Evolutionary conservation across 1,139 yeast genomes (phyloP), one percentile per base, ranked within the genome.

Genomic region (Meyerozyma sp.): DNA sequence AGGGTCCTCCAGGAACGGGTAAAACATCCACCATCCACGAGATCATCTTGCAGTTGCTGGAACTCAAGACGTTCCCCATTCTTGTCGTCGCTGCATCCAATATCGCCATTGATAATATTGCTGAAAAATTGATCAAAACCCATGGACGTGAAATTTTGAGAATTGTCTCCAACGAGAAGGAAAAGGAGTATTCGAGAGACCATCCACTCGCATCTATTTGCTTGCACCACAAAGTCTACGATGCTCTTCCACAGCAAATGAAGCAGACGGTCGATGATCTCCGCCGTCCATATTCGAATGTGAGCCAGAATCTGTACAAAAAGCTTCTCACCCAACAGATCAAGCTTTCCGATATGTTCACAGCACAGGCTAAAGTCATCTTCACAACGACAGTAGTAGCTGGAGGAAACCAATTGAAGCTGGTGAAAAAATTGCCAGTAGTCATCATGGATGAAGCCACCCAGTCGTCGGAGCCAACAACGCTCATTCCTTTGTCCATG

Each of bases 81-180:
- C 66, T 82, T 46, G 88, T 84, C 43, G 88, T 82, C 42, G 90
- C 91, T 0, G 86, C 88, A 0, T 82, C 89, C 1, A 83, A 83
- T 54, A 80, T 83, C 56, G 90, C 91, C 2, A 82, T 83, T 53
- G 91, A 83, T 57, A 83, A 83, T 52, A 82, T 83, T 59, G 90
- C 89, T 0, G 90, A 83, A 54, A 82, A 83, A 54, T 66, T 83
- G 46, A 56, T 79, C 56, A 65, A 65, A 4, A 69, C 72, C 36
- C 77, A 77, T 49, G 75, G 73, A 6, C 70, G 70, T 41, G 76
- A 75, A 35, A 74, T 82, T 18, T 58, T 83, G 42, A 70, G 91
- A 65, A 80, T 83, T 46, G 77, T 80, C 1, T 77, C 89, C 0
- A 66, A 65, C 41, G 78, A 79, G 41, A 84, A 82, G 55, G 87